Evolutionary conservation across 1,139 yeast genomes (phyloP), one percentile per base, ranked within the genome.

Genomic region (Lodderomyces elongisporus): DNA sequence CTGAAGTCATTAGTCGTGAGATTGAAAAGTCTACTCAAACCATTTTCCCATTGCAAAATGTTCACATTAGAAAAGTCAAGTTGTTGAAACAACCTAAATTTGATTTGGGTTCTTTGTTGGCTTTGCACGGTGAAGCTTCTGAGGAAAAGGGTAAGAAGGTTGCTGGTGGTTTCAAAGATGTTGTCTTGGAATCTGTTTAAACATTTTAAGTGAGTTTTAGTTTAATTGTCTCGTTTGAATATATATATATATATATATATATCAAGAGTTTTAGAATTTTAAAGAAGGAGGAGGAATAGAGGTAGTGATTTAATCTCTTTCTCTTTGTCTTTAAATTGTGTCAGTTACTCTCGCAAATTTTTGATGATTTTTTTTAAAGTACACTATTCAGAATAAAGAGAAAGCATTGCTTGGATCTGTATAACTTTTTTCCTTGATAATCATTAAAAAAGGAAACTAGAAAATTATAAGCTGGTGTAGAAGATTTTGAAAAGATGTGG

Each of bases 131-230:
- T 56, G 74, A 68, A 57, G 67, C 65, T 47, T 49, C 69, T 40
- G 73, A 68, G 54, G 74, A 68, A 56, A 66, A 68, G 58, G 74
- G 74, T 48, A 68, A 68, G 60, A 68, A 68, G 60, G 70, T 67
- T 42, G 53, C 71, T 43, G 54, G 69, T 46, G 71, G 68, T 50
- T 65, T 67, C 66, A 68, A 68, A 60, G 74, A 68, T 54, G 74
- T 68, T 55, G 71, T 68, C 49, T 66, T 68, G 60, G 74, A 64
- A 59, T 46, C 62, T 44, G 70, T 64, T 47, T 64, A 63, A 61
- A 39, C 43, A 15, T 5, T 17, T n/a, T 10, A 4, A 4, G 10
- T 25, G 4, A 26, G 28, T 21, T 8, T 14, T 3, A 20, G 22
- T 20, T 20, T 8, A 20, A 20, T 8, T 20, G 7, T 20, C 7